Evolutionary conservation across 2,329 filamentous ascomycete species (phyloP), one percentile per base, ranked within the genome.

Genomic region (Dothistroma septosporum): DNA sequence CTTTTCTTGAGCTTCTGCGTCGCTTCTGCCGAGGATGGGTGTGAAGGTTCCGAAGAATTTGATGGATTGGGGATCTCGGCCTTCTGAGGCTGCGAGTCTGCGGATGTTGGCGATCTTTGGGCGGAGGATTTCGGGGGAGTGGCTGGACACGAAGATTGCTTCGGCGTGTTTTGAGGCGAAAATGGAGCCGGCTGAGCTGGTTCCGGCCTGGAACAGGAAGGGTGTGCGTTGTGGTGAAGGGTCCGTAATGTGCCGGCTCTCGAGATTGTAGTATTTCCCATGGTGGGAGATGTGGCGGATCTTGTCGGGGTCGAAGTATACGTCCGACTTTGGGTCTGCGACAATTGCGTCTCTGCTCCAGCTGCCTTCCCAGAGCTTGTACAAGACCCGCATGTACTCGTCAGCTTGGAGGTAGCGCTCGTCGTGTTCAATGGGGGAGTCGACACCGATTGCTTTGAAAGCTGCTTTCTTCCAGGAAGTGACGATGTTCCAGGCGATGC

Each of bases 11-110:
- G 88, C 88, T 69, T 89, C 87, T 58, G 86, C 85, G 64, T 88
- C 82, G 0, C 87, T 90, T 37, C 73, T 77, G 0, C 86, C 88
- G 0, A 91, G 74, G 14, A 91, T 83, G 0, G 87, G 84, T 6
- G 85, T 86, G 0, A 89, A 79, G 12, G 88, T 78, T 0, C 86
- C 85, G 0, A 90, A 77, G 33, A 90, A 85, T 73, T 90, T 90
- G 70, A 91, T 85, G 0, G 79, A 82, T 10, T 74, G 74, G 9
- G 83, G 83, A 65, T 86, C 83, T 1, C 85, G 79, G 0, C 84
- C 83, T 21, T 78, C 72, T 12, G 76, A 32, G n/a, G 50, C 73
- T 0, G 83, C 83, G 5, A 83, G 74, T 19, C 79, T 73, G 0
- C 84, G 78, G 59, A 89, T 84, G 61, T 88, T 85, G 0, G 84